Evolutionary conservation across 768 basidiomycete genomes (phyloP), one percentile per base, ranked within the genome.

Genomic region (Leccinum barrowsii): DNA sequence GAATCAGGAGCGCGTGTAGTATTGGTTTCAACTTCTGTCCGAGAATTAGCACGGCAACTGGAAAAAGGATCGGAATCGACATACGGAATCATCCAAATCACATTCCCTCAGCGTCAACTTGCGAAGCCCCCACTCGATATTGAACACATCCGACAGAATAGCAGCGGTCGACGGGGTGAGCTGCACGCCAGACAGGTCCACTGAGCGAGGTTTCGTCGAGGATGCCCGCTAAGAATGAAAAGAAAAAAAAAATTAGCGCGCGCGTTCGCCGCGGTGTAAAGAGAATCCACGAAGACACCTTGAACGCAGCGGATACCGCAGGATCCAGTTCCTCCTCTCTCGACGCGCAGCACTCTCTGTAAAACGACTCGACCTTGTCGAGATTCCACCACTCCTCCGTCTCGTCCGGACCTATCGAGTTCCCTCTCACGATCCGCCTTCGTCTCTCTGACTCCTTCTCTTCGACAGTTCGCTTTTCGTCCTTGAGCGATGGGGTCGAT

Each of bases 71-170:
- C 1, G 0, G 8, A 42, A 42, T 42, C 40, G 40, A 42, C 40
- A 19, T 10, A 42, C 40, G 2, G n/a, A 42, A 0, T 19, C n/a
- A 19, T 42, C 40, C n/a, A 42, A 42, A 42, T 42, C 40, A 42
- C 40, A 42, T 1, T 90, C 89, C 44, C 91, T 85, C 55, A 97
- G 46, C 6, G 46, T 50, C 17, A 50, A 1, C n/a, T 50, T 50
- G 10, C 49, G 49, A n/a, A 50, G 49, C 5, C 49, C 49, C 49
- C 49, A 50, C 8, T 50, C 49, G 57, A 97, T 87, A 7, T 85
- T 84, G 62, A 98, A 85, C 13, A 97, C 85, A 73, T 98, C 96
- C 0, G 96, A 89, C 17, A 99, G 80, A 17, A 94, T 86, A 12
- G 87, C 85, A 0, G 92, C 89, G 4, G 40, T 19, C 4, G 40